Conservation (phyloP, 2,329 filamentous ascomycete species). For the Neonectria coccinea region DNA sequence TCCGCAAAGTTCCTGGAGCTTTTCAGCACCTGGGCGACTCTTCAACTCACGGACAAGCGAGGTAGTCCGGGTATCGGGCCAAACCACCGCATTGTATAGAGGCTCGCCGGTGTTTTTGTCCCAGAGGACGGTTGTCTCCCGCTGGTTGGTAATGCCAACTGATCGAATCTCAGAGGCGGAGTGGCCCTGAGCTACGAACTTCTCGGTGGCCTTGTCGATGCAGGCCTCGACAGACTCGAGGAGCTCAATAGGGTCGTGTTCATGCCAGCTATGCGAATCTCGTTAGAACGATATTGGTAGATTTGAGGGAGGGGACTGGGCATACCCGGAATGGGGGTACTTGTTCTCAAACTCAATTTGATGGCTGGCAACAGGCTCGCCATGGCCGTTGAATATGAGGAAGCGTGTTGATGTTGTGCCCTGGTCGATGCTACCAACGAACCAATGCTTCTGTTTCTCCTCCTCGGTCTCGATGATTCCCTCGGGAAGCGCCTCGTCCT, state of each 20-base stretch:
- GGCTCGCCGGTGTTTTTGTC: constrained; percentile 83
- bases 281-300: constrained; percentile 15
- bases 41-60: constrained; percentile 81
- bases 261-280: constrained; percentile 78
- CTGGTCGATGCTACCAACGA: constrained; percentile 90
- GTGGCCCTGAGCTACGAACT: constrained; percentile 78
- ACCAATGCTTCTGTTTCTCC: constrained; percentile 62
- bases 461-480: constrained; percentile 49
- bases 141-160: constrained; percentile 90
- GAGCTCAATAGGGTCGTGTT: constrained; percentile 85
- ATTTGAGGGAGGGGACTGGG: constrained; percentile 35
- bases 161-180: constrained; percentile 76
- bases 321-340: constrained; percentile 86
- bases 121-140: constrained; percentile 90
- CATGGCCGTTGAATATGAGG: constrained; percentile 86
- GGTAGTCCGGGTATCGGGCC: constrained; percentile 87
- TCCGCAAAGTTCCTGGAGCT: constrained; percentile 78
- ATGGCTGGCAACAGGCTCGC: constrained; percentile 82
- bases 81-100: constrained; percentile 87
- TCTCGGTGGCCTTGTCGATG: constrained; percentile 79
- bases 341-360: constrained; percentile 89
- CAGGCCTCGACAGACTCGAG: constrained; percentile 81
- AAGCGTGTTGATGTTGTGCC: constrained; percentile 92
- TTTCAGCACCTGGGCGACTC: constrained; percentile 72
- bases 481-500: constrained; percentile 40